A percentile compares a stretch with the other conserved stretches of the same genome.
Evolutionary conservation across 768 basidiomycete genomes (phyloP).

Genomic region (Hypholoma sublateritium): DNA sequence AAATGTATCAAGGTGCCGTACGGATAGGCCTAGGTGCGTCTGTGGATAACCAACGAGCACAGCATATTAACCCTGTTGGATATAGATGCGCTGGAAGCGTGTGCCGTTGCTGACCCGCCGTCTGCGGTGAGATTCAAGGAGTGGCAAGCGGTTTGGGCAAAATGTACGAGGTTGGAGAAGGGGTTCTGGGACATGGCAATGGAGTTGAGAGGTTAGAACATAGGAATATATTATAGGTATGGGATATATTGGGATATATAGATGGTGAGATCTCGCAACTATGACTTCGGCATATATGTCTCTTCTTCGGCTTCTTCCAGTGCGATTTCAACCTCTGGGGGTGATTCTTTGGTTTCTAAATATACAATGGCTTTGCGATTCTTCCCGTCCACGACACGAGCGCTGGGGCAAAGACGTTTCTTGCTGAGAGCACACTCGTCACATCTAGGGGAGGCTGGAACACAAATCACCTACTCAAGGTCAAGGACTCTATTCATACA

Average conservation of each 20-base stretch:
- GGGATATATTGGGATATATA: neutral
- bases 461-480: conserved; percentile 55
- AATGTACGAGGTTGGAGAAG: conserved; percentile 75
- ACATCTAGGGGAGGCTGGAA: conserved; percentile 66
- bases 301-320: conserved; percentile 27
- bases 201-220: conserved; percentile 19
- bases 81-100: conserved; percentile 72
- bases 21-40: conserved; percentile 67
- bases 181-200: conserved; percentile 81
- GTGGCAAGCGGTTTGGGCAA: conserved; percentile 73
- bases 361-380: conserved; percentile 27
- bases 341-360: conserved; percentile 16
- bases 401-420: conserved; percentile 67
- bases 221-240: neutral
- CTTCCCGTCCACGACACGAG: conserved; percentile 24
- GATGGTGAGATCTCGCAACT: neutral
- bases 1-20: conserved; percentile 72
- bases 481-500: neutral
- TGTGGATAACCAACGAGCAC: neutral
- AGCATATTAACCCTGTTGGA: neutral
- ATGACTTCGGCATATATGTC: neutral
- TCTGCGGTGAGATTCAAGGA: conserved; percentile 57
- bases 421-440: conserved; percentile 58
- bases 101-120: conserved; percentile 62
- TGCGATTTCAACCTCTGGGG: conserved; percentile 32